phyloP scores from a whole-genome alignment of 306 rosid species.

The Vachellia collinsii region DNA sequence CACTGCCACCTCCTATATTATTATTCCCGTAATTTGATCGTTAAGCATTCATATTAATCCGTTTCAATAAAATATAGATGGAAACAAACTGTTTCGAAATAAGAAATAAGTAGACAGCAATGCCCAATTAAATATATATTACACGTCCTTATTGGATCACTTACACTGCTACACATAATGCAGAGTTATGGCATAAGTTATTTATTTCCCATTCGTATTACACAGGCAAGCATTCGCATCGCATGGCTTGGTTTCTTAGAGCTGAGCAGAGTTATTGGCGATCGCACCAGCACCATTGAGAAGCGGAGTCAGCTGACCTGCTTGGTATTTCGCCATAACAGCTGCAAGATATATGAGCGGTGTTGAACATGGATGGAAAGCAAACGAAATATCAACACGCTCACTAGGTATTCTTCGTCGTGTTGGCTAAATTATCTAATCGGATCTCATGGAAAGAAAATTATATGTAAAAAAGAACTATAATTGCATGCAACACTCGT shows the following conservation, averaged over 20 bases:
- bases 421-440: background rate
- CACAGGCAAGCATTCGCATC: background rate
- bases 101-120: background rate
- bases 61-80: background rate
- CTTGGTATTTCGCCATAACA: slow-evolving; percentile 58
- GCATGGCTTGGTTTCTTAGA: slow-evolving; percentile 28
- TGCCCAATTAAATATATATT: background rate
- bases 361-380: background rate
- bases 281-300: slow-evolving; percentile 75
- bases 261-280: slow-evolving; percentile 51
- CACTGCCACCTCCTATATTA: too few species aligned
- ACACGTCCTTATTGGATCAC: background rate
- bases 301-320: slow-evolving; percentile 68
- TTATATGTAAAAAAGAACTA: too few species aligned
- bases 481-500: too few species aligned
- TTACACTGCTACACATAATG: background rate
- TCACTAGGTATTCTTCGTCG: background rate
- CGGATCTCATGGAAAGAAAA: too few species aligned
- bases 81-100: background rate
- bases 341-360: slow-evolving; percentile 49
- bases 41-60: background rate
- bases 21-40: too few species aligned
- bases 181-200: slow-evolving; percentile 13
- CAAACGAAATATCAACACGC: background rate
- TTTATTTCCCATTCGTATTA: background rate